Conservation (phyloP, 192 early-diverging fungal species). For the Blastocladiella britannica region DNA sequence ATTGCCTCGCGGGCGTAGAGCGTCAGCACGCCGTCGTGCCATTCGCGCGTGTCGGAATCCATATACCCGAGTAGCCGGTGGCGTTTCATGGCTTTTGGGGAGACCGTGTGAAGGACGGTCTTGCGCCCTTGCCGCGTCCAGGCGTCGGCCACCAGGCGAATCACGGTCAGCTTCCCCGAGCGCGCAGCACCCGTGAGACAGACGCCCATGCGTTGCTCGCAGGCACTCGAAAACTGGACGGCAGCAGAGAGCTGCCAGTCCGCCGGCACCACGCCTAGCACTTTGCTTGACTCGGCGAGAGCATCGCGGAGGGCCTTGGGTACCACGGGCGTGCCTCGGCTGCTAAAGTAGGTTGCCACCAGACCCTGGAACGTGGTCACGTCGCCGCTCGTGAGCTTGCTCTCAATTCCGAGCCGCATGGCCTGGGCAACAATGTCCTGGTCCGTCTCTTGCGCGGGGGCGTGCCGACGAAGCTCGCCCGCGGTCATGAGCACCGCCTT, state of each 20-base stretch:
- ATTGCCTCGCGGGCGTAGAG: constrained; percentile 90
- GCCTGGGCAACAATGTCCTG: constrained; percentile 87
- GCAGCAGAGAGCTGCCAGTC: constrained; percentile 86
- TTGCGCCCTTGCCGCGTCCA: constrained; percentile 67
- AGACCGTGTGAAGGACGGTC: constrained; percentile 78
- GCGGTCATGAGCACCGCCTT: constrained; percentile 97
- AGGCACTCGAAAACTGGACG: constrained; percentile 91
- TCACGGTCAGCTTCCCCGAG: constrained; percentile 79
- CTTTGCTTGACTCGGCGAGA: constrained; percentile 50
- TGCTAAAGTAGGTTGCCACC: constrained; percentile 73
- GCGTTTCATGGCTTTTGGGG: constrained; percentile 94
- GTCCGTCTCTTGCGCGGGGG: constrained; percentile 50
- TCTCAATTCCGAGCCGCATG: constrained; percentile 87
- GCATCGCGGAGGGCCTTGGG: constrained; percentile 48
- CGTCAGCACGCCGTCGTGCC: constrained; percentile 98
- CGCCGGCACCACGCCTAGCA: constrained; percentile 49
- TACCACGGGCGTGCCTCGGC: constrained; percentile 56
- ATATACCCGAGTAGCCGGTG: constrained; percentile 86
- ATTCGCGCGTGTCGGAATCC: constrained; percentile 94
- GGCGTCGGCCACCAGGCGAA: constrained; percentile 79
- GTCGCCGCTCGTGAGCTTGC: constrained; percentile 91
- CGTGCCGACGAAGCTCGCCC: constrained; percentile 80
- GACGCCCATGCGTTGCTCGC: constrained; percentile 89
- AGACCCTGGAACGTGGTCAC: constrained; percentile 66
- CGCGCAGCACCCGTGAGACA: constrained; percentile 99